These are phyloP conservation scores for Danielia oregonensis DNA, from an alignment of 805 yeast genomes.

Conservation along the genomic window DNA sequence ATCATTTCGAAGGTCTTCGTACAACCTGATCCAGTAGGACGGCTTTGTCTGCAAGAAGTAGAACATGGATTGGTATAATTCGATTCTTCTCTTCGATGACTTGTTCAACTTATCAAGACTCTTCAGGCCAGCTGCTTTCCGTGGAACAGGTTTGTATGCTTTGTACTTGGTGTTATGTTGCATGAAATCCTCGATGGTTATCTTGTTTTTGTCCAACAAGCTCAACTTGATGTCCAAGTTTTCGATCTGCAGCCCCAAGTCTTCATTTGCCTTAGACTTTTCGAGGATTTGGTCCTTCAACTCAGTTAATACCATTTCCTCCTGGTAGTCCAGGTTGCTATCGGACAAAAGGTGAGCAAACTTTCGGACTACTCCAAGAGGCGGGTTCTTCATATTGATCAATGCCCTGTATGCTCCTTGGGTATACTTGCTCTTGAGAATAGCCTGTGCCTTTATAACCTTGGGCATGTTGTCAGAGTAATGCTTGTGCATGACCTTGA, in stretches of 20 bases:
- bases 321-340: constrained; percentile 68
- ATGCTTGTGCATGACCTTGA: constrained; percentile 34
- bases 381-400: constrained; percentile 69
- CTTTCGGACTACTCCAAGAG: constrained; percentile 67
- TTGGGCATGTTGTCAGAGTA: constrained; percentile 55
- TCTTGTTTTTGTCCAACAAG: constrained; percentile 72
- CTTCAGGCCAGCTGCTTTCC: constrained; percentile 15
- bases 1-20: constrained; percentile 28
- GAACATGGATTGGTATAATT: constrained; percentile 71
- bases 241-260: constrained; percentile 68
- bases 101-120: constrained; percentile 32
- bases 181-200: constrained; percentile 70
- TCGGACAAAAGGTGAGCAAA: constrained; percentile 75
- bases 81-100: constrained; percentile 50
- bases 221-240: constrained; percentile 77
- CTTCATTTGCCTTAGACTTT: constrained; percentile 66
- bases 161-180: constrained; percentile 36
- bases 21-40: constrained; percentile 57
- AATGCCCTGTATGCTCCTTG: constrained; percentile 72
- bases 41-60: constrained; percentile 85
- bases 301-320: constrained; percentile 66
- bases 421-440: constrained; percentile 62
- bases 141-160: constrained; percentile 17
- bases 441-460: constrained; percentile 71
- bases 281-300: constrained; percentile 66